Percentiles rank a stretch among this genome's conserved stretches.
Conservation (phyloP, 2,329 filamentous ascomycete species). For the Penicillium aurantiogriseum region DNA sequence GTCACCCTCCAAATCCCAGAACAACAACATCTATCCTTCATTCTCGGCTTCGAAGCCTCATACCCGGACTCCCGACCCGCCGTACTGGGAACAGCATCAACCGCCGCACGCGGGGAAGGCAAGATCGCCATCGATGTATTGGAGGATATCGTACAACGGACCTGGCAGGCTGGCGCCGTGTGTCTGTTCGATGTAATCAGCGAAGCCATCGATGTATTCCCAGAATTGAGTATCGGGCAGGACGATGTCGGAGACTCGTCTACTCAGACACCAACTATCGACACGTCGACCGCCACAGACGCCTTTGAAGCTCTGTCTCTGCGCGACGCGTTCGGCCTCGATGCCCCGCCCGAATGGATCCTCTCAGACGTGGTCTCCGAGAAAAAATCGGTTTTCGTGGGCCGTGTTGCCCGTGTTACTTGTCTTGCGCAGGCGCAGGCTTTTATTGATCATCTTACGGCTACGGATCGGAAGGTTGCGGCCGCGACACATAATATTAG, state of each 20-base stretch:
- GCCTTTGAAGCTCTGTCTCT: conserved; percentile 29
- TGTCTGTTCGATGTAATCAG: conserved; percentile 93
- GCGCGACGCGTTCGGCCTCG: conserved; percentile 31
- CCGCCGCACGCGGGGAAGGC: conserved; percentile 70
- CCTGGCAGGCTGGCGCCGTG: conserved; percentile 71
- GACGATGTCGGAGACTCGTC: conserved; percentile 15
- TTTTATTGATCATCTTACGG: conserved; percentile 72
- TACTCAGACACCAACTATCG: conserved; percentile 10
- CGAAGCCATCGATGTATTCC: conserved; percentile 50
- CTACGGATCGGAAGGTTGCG: conserved; percentile 80
- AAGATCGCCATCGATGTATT: conserved; percentile 68
- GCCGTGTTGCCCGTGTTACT: conserved; percentile 67
- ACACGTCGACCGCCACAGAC: conserved; percentile 9
- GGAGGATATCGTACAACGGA: conserved; percentile 62
- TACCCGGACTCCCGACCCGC: conserved; percentile 75
- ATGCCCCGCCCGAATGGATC: conserved; percentile 62
- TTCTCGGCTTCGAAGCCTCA: conserved; percentile 64
- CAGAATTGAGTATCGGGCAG: conserved; percentile 54
- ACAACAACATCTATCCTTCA: conserved; percentile 47
- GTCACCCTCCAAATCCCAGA: conserved; percentile 65
- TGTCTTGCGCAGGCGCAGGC: conserved; percentile 68
- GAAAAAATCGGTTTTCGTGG: conserved; percentile 85
- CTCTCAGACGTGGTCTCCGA: conserved; percentile 72
- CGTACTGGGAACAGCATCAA: conserved; percentile 75
- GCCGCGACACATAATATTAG: conserved; percentile 92